These are phyloP conservation scores for Nicotiana noctiflora DNA, from an alignment of 257 asterid genomes.

Conservation along the genomic window DNA sequence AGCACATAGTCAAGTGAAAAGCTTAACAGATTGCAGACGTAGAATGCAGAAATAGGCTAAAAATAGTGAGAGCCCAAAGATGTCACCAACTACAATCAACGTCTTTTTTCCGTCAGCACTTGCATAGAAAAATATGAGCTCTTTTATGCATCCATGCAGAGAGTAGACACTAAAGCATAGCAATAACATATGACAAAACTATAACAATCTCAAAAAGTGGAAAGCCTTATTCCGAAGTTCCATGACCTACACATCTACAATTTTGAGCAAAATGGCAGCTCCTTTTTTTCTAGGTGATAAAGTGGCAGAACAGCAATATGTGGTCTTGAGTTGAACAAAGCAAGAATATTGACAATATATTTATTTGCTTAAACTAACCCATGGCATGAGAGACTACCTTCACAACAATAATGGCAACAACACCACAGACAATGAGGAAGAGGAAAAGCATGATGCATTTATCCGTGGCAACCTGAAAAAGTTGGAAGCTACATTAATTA, in stretches of 20 bases:
- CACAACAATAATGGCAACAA: conserved; percentile 73
- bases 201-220: not conserved
- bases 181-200: not conserved
- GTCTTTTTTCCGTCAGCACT: not conserved
- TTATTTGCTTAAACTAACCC: not conserved
- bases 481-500: conserved; percentile 1
- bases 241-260: not conserved
- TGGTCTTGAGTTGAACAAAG: not conserved
- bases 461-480: conserved; percentile 89
- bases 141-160: not conserved
- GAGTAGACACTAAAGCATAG: not conserved
- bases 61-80: not conserved
- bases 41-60: not conserved
- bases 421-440: conserved; percentile 81
- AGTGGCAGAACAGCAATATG: not conserved
- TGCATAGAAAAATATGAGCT: not conserved
- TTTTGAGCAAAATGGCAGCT: not conserved
- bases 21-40: not conserved
- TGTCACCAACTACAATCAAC: not conserved
- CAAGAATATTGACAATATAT: not conserved
- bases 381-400: conserved; percentile 44
- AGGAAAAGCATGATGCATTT: conserved; percentile 93
- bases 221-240: not conserved
- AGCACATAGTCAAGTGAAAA: not conserved
- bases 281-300: not conserved